phyloP scores from a whole-genome alignment of 768 basidiomycete genomes.

The Lyophyllum decastes region DNA sequence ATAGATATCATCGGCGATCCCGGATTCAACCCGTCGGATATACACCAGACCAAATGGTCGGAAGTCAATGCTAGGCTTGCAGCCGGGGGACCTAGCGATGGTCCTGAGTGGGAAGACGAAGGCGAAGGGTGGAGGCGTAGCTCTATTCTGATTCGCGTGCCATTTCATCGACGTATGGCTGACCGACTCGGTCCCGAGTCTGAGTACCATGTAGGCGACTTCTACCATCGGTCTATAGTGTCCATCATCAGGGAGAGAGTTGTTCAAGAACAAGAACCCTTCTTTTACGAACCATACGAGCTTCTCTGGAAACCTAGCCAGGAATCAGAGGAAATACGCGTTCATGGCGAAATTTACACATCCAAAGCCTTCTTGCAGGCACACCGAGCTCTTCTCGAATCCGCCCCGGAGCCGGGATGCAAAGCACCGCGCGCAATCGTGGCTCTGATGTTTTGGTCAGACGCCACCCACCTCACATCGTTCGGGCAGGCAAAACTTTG shows the following conservation, averaged over 20 bases:
- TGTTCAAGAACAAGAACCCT: background rate
- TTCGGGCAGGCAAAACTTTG: background rate
- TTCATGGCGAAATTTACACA: background rate
- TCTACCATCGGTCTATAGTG: slow-evolving; percentile 20
- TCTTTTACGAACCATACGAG: background rate
- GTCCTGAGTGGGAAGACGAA: background rate
- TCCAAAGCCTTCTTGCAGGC: background rate
- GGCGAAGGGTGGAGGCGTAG: slow-evolving; percentile 19
- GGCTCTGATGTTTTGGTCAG: too few relatives aligned
- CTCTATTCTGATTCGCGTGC: slow-evolving; percentile 5
- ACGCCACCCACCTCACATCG: background rate
- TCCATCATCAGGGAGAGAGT: slow-evolving; percentile 18
- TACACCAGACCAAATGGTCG: slow-evolving; percentile 9
- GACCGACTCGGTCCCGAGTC: slow-evolving; percentile 1
- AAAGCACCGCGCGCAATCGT: too few relatives aligned
- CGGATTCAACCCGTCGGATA: slow-evolving; percentile 8
- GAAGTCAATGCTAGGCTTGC: slow-evolving; percentile 10
- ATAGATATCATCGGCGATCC: slow-evolving; percentile 8
- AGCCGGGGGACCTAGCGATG: background rate
- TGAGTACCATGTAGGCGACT: background rate
- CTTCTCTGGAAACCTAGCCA: background rate
- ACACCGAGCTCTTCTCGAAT: background rate
- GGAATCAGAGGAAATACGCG: background rate
- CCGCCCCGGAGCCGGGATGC: background rate
- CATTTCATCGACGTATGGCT: slow-evolving; percentile 3